Conservation (phyloP, 305 asterid species). For the Fraxinus nigra region DNA sequence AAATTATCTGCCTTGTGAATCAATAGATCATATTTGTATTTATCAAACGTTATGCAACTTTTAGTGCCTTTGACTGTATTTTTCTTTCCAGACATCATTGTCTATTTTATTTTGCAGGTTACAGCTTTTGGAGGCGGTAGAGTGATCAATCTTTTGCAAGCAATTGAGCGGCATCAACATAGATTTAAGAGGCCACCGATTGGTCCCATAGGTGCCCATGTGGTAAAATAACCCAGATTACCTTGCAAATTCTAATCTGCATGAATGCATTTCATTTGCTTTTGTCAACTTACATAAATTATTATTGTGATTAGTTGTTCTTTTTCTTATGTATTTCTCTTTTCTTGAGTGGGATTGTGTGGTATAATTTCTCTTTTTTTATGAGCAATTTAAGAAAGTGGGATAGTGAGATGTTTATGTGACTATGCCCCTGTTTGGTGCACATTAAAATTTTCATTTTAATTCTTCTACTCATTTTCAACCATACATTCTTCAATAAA, state of each 20-base stretch:
- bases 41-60: conserved; percentile 20
- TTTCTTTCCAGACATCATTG: conserved; percentile 15
- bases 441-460: too few relatives aligned
- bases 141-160: conserved; percentile 66
- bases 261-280: background rate
- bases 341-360: background rate
- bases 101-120: conserved; percentile 44
- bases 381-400: background rate
- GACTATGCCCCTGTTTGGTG: background rate
- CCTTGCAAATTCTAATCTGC: conserved; percentile 8
- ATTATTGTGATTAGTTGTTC: background rate
- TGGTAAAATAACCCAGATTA: conserved; percentile 45
- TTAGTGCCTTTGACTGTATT: background rate
- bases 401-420: background rate
- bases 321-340: background rate
- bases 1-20: background rate
- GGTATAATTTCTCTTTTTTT: background rate
- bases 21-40: background rate
- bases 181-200: conserved; percentile 78
- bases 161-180: conserved; percentile 65
- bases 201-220: conserved; percentile 94
- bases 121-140: conserved; percentile 88
- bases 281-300: background rate
- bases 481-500: too few relatives aligned
- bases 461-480: too few relatives aligned